These are phyloP conservation scores for Pyrenopolyporus hunteri DNA, from an alignment of 495 filamentous ascomycete species.

Conservation along the genomic window DNA sequence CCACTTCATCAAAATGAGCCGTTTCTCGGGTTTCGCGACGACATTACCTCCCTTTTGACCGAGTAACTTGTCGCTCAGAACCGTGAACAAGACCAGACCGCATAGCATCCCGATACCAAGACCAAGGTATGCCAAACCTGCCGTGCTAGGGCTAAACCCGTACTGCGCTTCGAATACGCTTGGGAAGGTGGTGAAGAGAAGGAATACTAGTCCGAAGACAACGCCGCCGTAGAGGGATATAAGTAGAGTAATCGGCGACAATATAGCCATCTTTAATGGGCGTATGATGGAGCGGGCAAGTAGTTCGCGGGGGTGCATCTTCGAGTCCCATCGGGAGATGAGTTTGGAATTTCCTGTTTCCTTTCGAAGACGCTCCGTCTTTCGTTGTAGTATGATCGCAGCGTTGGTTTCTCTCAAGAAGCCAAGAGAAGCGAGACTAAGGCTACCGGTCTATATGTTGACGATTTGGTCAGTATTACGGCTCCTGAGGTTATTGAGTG, in stretches of 20 bases:
- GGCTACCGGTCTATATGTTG: conserved; percentile 12
- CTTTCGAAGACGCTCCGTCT: conserved; percentile 58
- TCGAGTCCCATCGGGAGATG: conserved; percentile 45
- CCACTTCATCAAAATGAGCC: conserved; percentile 40
- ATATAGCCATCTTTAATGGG: conserved; percentile 59
- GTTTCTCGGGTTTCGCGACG: conserved; percentile 19
- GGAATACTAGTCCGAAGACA: conserved; percentile 49
- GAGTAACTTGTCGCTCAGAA: conserved; percentile 45
- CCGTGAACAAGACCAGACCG: conserved; percentile 32
- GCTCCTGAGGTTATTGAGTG: background rate
- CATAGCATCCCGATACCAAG: conserved; percentile 55
- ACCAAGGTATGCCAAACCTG: conserved; percentile 56
- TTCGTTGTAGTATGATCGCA: conserved; percentile 58
- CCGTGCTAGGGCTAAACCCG: conserved; percentile 35
- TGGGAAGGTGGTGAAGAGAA: conserved; percentile 60
- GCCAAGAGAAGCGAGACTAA: conserved; percentile 32
- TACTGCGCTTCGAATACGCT: conserved; percentile 51
- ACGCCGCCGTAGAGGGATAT: conserved; percentile 50
- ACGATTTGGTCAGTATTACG: background rate
- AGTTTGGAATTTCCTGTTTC: conserved; percentile 60
- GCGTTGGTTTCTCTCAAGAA: conserved; percentile 68
- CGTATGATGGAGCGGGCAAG: conserved; percentile 50
- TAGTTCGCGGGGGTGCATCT: conserved; percentile 38
- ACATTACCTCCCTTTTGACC: conserved; percentile 3
- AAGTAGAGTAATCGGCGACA: conserved; percentile 56